A percentile compares a stretch with the other conserved stretches of the same genome.
These are phyloP conservation scores for Alternaria sp. DNA, from an alignment of 2,329 filamentous ascomycete genomes.

Conservation along the genomic window DNA sequence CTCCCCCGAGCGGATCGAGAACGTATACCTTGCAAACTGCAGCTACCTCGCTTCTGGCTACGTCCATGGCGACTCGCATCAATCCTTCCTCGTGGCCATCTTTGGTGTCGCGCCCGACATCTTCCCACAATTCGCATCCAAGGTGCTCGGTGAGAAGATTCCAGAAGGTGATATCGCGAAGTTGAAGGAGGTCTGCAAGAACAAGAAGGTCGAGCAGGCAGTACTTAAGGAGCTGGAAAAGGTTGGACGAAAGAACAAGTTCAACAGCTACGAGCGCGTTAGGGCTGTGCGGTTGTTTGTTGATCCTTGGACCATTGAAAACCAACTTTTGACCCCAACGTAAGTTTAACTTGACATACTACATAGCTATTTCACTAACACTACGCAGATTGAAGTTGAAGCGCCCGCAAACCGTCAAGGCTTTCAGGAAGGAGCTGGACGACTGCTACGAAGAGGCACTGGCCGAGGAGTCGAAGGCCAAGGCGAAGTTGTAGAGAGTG, in stretches of 20 bases:
- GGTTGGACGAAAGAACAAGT: constrained; percentile 82
- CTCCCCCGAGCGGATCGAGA: constrained; percentile 95
- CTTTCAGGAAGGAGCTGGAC: constrained; percentile 64
- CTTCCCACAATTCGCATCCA: constrained; percentile 82
- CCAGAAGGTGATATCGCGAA: constrained; percentile 68
- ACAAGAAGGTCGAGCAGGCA: constrained; percentile 74
- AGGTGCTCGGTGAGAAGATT: constrained; percentile 74
- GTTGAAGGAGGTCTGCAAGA: constrained; percentile 69
- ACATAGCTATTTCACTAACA: constrained; percentile 17
- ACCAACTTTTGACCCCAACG: constrained; percentile 88
- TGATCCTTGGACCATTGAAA: constrained; percentile 92
- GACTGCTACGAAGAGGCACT: constrained; percentile 66
- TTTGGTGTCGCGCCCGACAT: constrained; percentile 86
- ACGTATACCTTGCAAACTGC: constrained; percentile 84
- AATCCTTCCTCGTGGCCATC: constrained; percentile 82
- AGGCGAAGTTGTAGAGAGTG: constrained; percentile 55
- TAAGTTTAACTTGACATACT: constrained; percentile 59
- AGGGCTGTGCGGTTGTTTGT: constrained; percentile 75
- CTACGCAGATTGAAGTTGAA: constrained; percentile 70
- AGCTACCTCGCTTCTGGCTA: constrained; percentile 80
- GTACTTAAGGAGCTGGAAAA: constrained; percentile 79
- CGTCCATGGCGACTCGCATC: constrained; percentile 86
- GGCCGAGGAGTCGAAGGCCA: constrained; percentile 50
- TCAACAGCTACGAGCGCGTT: constrained; percentile 89
- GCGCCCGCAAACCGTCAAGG: constrained; percentile 70